Evolutionary conservation across 371 early-diverging fungal species (phyloP).

Genomic region (Coemansia sp.): DNA sequence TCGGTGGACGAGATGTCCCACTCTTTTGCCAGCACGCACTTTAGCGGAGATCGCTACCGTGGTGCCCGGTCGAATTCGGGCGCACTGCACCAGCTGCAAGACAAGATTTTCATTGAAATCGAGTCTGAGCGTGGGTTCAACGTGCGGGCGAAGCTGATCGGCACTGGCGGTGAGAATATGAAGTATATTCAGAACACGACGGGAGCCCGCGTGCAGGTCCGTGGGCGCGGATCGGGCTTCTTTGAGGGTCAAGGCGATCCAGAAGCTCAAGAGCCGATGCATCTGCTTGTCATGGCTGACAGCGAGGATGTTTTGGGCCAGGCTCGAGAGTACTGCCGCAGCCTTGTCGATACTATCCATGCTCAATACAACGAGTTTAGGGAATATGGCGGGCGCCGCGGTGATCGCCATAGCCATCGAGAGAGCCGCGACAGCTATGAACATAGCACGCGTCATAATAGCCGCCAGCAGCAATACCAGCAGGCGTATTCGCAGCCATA

Average conservation of each 20-base stretch:
- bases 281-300: slow-evolving; percentile 69
- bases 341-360: slow-evolving; percentile 75
- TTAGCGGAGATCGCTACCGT: not conserved
- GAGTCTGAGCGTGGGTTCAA: slow-evolving; percentile 74
- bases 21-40: not conserved
- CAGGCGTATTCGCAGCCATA: slow-evolving; percentile 25
- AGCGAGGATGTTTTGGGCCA: slow-evolving; percentile 67
- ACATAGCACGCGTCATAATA: slow-evolving; percentile 30
- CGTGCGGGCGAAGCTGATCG: slow-evolving; percentile 81
- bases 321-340: slow-evolving; percentile 69
- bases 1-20: not conserved
- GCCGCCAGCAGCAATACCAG: slow-evolving; percentile 22
- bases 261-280: slow-evolving; percentile 78
- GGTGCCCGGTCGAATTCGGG: slow-evolving; percentile 4
- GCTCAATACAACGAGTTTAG: slow-evolving; percentile 67
- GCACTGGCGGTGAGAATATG: slow-evolving; percentile 79
- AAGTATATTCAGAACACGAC: slow-evolving; percentile 86
- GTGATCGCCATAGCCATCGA: slow-evolving; percentile 47
- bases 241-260: slow-evolving; percentile 64
- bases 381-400: slow-evolving; percentile 47
- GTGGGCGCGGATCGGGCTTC: slow-evolving; percentile 84
- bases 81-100: slow-evolving; percentile 53
- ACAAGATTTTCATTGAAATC: slow-evolving; percentile 71
- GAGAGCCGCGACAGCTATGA: slow-evolving; percentile 44
- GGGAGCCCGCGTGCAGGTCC: slow-evolving; percentile 72